Conservation (phyloP, 352 stramenopile species). For the Pythium sp. region DNA sequence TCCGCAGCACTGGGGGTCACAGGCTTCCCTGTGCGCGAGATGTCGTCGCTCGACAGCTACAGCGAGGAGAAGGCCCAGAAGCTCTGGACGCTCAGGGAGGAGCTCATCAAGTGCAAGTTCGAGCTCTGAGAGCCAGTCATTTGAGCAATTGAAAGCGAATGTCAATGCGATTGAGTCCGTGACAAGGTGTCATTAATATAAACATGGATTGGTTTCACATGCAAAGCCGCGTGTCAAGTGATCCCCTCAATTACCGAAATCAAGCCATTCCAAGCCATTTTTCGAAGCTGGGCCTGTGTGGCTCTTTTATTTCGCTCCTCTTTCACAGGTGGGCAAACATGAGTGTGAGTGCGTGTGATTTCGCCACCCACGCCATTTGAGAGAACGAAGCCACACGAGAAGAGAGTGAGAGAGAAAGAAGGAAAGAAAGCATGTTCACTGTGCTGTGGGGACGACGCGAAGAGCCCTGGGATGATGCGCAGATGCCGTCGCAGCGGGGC, state of each 20-base stretch:
- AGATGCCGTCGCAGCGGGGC: slow-evolving; percentile 30
- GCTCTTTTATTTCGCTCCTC: slow-evolving; percentile 5
- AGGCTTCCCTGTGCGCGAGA: slow-evolving; percentile 10
- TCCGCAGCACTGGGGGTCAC: slow-evolving; percentile 3
- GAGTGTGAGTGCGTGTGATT: neutral
- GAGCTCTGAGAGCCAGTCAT: neutral
- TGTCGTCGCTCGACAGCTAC: slow-evolving; percentile 18
- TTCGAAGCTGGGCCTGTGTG: neutral
- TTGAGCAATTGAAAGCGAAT: neutral
- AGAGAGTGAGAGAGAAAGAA: neutral
- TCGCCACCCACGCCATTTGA: neutral
- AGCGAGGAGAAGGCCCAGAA: slow-evolving; percentile 11
- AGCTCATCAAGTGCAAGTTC: neutral
- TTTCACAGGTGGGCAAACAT: neutral
- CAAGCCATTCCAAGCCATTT: neutral
- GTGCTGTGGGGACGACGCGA: neutral
- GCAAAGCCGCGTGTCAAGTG: no score
- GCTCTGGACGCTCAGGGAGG: slow-evolving; percentile 19
- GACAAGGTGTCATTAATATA: no score
- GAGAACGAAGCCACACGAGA: neutral
- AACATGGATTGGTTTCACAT: no score
- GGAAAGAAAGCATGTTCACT: slow-evolving; percentile 1
- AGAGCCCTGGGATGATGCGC: slow-evolving; percentile 19
- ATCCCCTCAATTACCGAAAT: neutral
- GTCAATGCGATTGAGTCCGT: no score